Percentiles rank a stretch among this genome's conserved stretches.
Evolutionary conservation across 2,329 filamentous ascomycete species (phyloP).

Genomic region (Dactylellina haptotyla): DNA sequence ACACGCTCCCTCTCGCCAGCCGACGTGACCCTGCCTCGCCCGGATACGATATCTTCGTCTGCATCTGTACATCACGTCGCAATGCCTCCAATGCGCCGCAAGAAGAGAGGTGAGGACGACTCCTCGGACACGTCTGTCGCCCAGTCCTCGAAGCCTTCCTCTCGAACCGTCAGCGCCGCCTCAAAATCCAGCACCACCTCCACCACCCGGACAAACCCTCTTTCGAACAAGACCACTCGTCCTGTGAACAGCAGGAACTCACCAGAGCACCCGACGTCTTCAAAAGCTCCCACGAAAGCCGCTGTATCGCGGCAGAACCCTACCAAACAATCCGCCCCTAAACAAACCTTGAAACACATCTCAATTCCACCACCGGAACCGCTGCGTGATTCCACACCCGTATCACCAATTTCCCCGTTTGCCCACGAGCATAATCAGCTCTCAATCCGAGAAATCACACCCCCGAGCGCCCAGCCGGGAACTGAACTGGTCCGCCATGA

Average conservation of each 20-base stretch:
- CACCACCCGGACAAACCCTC: constrained; percentile 38
- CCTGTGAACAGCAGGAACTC: constrained; percentile 40
- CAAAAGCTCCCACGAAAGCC: constrained; percentile 25
- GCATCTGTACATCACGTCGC: not conserved
- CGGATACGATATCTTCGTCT: not conserved
- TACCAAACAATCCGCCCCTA: constrained; percentile 19
- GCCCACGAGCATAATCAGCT: constrained; percentile 44
- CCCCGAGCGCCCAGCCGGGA: constrained; percentile 25
- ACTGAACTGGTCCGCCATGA: constrained; percentile 24
- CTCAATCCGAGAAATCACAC: constrained; percentile 40
- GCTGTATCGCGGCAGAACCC: constrained; percentile 31
- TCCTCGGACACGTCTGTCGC: constrained; percentile 36
- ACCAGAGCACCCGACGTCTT: constrained; percentile 14
- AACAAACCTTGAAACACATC: constrained; percentile 19
- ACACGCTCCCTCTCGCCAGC: not conserved
- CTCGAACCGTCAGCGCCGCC: constrained; percentile 21
- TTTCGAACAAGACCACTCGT: constrained; percentile 41
- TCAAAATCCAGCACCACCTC: constrained; percentile 16
- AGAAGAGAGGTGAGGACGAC: constrained; percentile 51
- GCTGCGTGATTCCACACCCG: constrained; percentile 21
- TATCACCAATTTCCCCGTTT: constrained; percentile 47
- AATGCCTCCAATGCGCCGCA: constrained; percentile 51
- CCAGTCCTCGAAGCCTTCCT: constrained; percentile 7
- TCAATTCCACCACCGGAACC: constrained; percentile 32
- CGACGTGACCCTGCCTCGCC: constrained; percentile 1